These are phyloP conservation scores for Truncatella angustata DNA, from an alignment of 2,329 filamentous ascomycete genomes.

Conservation along the genomic window DNA sequence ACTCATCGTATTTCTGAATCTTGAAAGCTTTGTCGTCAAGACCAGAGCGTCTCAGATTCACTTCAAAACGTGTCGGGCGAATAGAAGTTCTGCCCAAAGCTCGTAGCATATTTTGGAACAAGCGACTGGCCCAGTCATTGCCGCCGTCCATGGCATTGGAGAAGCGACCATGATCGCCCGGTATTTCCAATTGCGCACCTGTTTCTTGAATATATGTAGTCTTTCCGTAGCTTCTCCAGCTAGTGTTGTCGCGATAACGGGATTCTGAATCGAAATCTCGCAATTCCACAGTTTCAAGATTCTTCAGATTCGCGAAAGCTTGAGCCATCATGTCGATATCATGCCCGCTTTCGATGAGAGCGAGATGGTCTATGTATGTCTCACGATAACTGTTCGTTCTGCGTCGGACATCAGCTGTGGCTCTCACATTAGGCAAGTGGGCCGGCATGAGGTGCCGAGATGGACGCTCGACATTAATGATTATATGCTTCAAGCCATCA, in stretches of 20 bases:
- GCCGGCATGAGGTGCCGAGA: background rate
- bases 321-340: constrained; percentile 53
- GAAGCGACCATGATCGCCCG: background rate
- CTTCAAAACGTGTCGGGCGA: constrained; percentile 43
- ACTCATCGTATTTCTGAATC: constrained; percentile 37
- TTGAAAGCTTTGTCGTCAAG: constrained; percentile 44
- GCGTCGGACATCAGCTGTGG: too few relatives aligned
- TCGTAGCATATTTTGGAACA: constrained; percentile 40
- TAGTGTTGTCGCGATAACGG: constrained; percentile 45
- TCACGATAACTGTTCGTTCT: constrained; percentile 22
- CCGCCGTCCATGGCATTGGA: background rate
- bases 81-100: constrained; percentile 39
- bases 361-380: constrained; percentile 22
- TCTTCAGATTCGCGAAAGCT: constrained; percentile 53
- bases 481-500: constrained; percentile 40
- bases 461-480: constrained; percentile 43
- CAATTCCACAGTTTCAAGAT: constrained; percentile 55
- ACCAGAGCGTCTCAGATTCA: constrained; percentile 36
- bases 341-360: constrained; percentile 40
- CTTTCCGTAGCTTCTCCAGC: constrained; percentile 57
- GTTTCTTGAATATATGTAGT: constrained; percentile 36
- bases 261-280: constrained; percentile 54
- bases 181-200: constrained; percentile 18
- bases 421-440: constrained; percentile 21
- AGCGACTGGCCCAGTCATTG: constrained; percentile 26